These are phyloP conservation scores for Haplosporangium sp. DNA, from an alignment of 371 early-diverging fungal species.

Conservation along the genomic window DNA sequence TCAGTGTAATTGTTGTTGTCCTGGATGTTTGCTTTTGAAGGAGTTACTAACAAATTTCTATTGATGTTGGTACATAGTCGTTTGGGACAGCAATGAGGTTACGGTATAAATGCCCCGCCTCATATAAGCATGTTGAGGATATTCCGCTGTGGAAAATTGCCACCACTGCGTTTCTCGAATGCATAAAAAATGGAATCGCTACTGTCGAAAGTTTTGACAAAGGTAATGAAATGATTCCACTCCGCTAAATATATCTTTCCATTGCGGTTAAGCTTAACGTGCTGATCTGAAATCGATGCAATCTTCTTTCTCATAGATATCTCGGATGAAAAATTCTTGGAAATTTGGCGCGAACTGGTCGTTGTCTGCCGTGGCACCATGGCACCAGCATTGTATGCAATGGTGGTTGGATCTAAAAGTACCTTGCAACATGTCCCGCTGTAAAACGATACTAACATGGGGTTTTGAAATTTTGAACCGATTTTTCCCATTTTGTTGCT, in stretches of 20 bases:
- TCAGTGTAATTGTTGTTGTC: too few species aligned
- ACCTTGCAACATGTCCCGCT: too few species aligned
- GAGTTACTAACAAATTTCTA: background rate
- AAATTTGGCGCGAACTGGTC: conserved; percentile 75
- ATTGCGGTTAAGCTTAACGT: background rate
- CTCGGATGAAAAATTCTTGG: conserved; percentile 66
- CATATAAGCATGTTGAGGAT: conserved; percentile 77
- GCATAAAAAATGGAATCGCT: conserved; percentile 70
- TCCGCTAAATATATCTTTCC: background rate
- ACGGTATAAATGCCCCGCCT: conserved; percentile 82
- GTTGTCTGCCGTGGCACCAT: conserved; percentile 79
- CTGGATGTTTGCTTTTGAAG: background rate
- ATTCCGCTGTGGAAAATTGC: conserved; percentile 83
- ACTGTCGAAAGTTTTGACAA: conserved; percentile 66
- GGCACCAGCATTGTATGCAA: conserved; percentile 71
- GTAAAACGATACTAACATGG: too few species aligned
- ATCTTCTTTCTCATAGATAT: conserved; percentile 56
- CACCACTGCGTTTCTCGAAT: conserved; percentile 72
- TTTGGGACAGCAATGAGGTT: conserved; percentile 80
- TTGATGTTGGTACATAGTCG: conserved; percentile 25
- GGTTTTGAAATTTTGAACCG: background rate
- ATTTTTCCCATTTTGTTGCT: background rate
- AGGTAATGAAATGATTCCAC: conserved; percentile 53
- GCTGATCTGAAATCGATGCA: background rate
- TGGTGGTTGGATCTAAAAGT: too few species aligned